Evolutionary conservation across 495 filamentous ascomycete species (phyloP), one percentile per base, ranked within the genome.

Genomic region (Mytilinidion resinicola): DNA sequence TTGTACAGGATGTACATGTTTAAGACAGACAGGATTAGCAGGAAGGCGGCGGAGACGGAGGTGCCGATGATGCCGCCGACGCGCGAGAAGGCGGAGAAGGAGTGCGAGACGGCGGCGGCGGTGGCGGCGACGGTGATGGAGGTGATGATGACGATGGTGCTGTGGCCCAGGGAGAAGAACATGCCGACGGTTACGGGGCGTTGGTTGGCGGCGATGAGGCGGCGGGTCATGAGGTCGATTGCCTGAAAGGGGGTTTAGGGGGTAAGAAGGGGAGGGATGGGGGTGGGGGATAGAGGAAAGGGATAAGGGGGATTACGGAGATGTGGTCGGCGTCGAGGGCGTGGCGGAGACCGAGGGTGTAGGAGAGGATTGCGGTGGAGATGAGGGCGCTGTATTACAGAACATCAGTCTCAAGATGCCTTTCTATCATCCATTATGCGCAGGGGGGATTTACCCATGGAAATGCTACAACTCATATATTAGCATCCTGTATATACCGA

Each of bases 241-340:
- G 91, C 92, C 46, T 49, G 21, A 30, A 30, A 30, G 25, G 6
- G 25, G 25, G 25, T 30, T 30, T 30, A 30, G 25, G 25, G 25
- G n/a, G n/a, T n/a, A n/a, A 30, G 25, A 30, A 30, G 25, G 25
- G 25, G 25, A 30, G 6, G 25, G 6, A 30, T 2, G 25, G 25
- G 25, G 2, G 25, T 30, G 25, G 25, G 25, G 25, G 6, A 30
- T 3, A 6, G 25, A 30, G 25, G 6, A 6, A 30, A 30, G 6
- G 25, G 25, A 30, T 3, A 30, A 30, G 25, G 25, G 25, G 2
- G 2, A 3, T 33, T 72, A 85, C 81, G 50, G 87, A 85, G 72
- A 98, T 96, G 73, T 98, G 93, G 72, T 98, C 92, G 14, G 93
- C 93, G 69, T 96, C 93, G 49, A 96, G 84, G 3, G 93, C 93